Evolutionary conservation across 305 asterid species (phyloP), one percentile per base, ranked within the genome.

Genomic region (Coffea humblotiana): DNA sequence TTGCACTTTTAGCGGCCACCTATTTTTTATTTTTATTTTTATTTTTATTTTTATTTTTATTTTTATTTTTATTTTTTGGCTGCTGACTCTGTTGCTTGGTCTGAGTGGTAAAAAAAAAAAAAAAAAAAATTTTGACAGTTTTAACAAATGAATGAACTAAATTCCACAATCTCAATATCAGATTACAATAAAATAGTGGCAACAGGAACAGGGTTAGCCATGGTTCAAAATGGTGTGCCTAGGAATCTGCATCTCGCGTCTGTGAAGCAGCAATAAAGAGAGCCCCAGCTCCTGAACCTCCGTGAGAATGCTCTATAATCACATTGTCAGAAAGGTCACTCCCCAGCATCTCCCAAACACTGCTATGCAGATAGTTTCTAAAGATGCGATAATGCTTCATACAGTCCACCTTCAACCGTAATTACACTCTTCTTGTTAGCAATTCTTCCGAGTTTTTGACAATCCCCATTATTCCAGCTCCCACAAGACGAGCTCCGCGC

Each of bases 281-380:
- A 27, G 96, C 84, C 75, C 94, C 94, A 29, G 96, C 92, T 1
- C 93, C 96, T 4, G 96, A 91, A 52, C 95, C 98, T 10, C 98
- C 97, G 76, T 90, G 96, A 61, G 92, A 85, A 66, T 89, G 91
- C 79, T 93, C 94, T 6, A 93, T 86, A 29, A 89, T 80, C 77
- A 92, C 91, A 45, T 92, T 92, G 60, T 90, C 92, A 0, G 94
- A 90, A 19, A 89, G 89, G 40, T 88, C 96, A 35, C 82, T 81
- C 25, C 98, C 98, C 2, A 93, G 91, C 93, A 93, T 90, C 76
- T 93, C 97, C 97, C 95, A 92, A 5, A 93, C 97, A 63, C 89
- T 89, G 86, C 97, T 90, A 70, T 92, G 94, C 21, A 92, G 84
- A 78, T 91, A 92, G 82, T 91, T 90, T 79, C 97, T 85, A 67